These are phyloP conservation scores for Wilhelminamyces savonicus DNA, from an alignment of 805 yeast genomes.

Conservation along the genomic window DNA sequence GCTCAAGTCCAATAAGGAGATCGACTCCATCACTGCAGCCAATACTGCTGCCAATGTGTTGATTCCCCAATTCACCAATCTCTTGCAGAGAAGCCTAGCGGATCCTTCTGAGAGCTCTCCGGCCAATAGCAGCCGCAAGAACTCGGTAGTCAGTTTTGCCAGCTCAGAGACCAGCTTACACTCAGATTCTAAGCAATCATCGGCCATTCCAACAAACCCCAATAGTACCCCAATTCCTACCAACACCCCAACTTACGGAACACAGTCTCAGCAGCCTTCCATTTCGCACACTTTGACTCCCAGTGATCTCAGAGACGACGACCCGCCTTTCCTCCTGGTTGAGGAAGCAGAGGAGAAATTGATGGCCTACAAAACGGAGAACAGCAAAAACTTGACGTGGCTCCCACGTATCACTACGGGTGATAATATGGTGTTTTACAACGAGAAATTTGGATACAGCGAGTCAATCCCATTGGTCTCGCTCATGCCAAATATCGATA, in stretches of 20 bases:
- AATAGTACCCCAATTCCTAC: constrained; percentile 1
- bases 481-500: constrained; percentile 14
- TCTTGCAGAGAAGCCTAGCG: constrained; percentile 28
- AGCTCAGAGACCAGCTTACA: constrained; percentile 32
- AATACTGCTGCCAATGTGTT: constrained; percentile 42
- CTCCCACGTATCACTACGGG: constrained; percentile 51
- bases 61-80: constrained; percentile 33
- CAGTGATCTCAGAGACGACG: constrained; percentile 2
- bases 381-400: constrained; percentile 40
- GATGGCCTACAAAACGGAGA: constrained; percentile 13
- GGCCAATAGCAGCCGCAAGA: constrained; percentile 35
- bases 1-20: constrained; percentile 32
- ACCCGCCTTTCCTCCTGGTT: constrained; percentile 7
- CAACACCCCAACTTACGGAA: constrained; percentile 2
- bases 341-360: constrained; percentile 23
- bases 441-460: constrained; percentile 54
- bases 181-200: constrained; percentile 12
- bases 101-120: constrained; percentile 29
- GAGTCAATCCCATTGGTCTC: constrained; percentile 49
- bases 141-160: constrained; percentile 46
- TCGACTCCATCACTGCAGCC: constrained; percentile 39
- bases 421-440: constrained; percentile 53
- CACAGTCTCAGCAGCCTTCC: constrained; percentile 5
- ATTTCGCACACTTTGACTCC: constrained; percentile 9
- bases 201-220: constrained; percentile 1